Conservation (phyloP, 2,329 filamentous ascomycete species). For the Sporothrix schenckii region DNA sequence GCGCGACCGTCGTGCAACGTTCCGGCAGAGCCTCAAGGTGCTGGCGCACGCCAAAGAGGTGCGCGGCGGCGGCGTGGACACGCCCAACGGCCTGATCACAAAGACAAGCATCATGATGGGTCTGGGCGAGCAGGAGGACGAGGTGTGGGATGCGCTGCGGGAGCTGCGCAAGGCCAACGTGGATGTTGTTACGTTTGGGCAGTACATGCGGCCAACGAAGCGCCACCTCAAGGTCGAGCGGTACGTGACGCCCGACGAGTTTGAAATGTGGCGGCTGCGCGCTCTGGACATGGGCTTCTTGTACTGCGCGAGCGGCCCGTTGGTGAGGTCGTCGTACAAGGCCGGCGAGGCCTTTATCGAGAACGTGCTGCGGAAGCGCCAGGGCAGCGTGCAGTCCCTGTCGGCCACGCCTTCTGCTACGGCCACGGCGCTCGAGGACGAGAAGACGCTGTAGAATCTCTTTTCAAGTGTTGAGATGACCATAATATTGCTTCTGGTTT, state of each 20-base stretch:
- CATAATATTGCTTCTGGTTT: conserved; percentile 7
- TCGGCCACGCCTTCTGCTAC: conserved; percentile 15
- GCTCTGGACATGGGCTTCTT: conserved; percentile 95
- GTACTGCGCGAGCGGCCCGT: conserved; percentile 90
- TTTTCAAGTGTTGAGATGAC: background rate
- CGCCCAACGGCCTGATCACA: conserved; percentile 71
- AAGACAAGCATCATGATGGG: conserved; percentile 99
- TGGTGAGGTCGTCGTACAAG: conserved; percentile 96
- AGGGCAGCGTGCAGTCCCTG: conserved; percentile 44
- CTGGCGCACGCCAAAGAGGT: conserved; percentile 79
- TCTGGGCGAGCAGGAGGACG: conserved; percentile 85
- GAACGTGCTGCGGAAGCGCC: conserved; percentile 89
- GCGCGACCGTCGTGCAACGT: conserved; percentile 84
- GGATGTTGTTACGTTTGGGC: conserved; percentile 97
- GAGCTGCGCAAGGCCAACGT: conserved; percentile 79
- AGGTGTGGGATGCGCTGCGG: conserved; percentile 76
- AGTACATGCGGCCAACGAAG: conserved; percentile 99
- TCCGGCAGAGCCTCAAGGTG: conserved; percentile 80
- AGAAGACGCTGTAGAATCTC: conserved; percentile 21
- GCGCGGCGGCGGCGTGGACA: conserved; percentile 54
- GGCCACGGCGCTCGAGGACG: conserved; percentile 4
- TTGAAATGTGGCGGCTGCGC: conserved; percentile 87
- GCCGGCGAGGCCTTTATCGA: conserved; percentile 98
- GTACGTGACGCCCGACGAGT: conserved; percentile 88
- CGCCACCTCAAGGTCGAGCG: conserved; percentile 95